Evolutionary conservation across 2,329 filamentous ascomycete species (phyloP).

Genomic region (Cucurbitaria berberidis): DNA sequence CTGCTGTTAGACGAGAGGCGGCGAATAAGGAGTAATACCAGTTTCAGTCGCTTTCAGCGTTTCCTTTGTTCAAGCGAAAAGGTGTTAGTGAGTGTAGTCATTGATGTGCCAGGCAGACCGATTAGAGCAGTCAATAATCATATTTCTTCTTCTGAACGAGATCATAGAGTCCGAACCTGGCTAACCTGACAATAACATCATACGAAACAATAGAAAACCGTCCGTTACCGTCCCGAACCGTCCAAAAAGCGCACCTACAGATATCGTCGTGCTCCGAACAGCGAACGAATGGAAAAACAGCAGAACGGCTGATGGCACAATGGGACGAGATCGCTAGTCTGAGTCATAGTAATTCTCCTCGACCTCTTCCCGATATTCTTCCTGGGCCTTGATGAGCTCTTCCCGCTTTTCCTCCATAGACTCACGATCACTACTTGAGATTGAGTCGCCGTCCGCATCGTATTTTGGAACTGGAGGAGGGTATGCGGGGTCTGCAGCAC

Average conservation of each 20-base stretch:
- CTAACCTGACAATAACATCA: slow-evolving; percentile 14
- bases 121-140: not conserved
- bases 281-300: not conserved
- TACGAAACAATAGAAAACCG: slow-evolving; percentile 1
- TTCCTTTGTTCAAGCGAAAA: not conserved
- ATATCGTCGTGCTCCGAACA: not conserved
- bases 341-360: slow-evolving; percentile 42
- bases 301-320: not conserved
- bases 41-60: not conserved
- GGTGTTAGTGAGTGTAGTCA: not conserved
- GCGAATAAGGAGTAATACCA: not conserved
- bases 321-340: slow-evolving; percentile 11
- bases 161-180: slow-evolving; percentile 16
- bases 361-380: slow-evolving; percentile 59
- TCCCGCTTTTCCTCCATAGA: slow-evolving; percentile 60
- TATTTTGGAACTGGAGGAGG: slow-evolving; percentile 48
- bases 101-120: not conserved
- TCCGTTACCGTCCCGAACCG: not conserved
- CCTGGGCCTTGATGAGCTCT: slow-evolving; percentile 60
- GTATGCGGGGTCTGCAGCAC: slow-evolving; percentile 24
- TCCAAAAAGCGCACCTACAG: not conserved
- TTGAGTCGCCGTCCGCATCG: slow-evolving; percentile 51
- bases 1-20: slow-evolving; percentile 25
- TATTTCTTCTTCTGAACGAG: slow-evolving; percentile 7
- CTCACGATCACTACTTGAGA: slow-evolving; percentile 48